These are phyloP conservation scores for Tripterygium wilfordii DNA, from an alignment of 177 flowering plant genomes.

Conservation along the genomic window DNA sequence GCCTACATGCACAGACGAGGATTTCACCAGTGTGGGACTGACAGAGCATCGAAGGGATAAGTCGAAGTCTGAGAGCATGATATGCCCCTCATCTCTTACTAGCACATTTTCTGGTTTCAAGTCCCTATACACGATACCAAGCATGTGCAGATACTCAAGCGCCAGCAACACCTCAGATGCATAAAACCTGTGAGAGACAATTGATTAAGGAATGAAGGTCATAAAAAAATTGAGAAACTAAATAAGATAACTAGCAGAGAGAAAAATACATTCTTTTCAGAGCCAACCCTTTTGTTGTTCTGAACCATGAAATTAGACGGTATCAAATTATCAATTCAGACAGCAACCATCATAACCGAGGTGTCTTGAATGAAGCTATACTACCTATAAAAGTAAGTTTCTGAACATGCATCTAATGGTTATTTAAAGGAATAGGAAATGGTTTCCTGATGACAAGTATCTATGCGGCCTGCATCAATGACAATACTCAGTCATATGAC, in stretches of 20 bases:
- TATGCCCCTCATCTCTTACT: slow-evolving; percentile 78
- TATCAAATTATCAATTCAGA: too few species aligned
- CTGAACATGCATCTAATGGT: too few species aligned
- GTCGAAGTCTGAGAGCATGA: slow-evolving; percentile 81
- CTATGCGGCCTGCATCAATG: too few species aligned
- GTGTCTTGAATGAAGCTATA: too few species aligned
- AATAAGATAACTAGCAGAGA: background rate
- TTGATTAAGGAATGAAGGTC: background rate
- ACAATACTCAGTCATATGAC: too few species aligned
- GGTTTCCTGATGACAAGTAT: too few species aligned
- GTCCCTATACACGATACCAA: slow-evolving; percentile 68
- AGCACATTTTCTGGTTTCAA: slow-evolving; percentile 77
- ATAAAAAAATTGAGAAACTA: background rate
- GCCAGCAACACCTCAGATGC: slow-evolving; percentile 65
- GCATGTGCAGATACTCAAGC: slow-evolving; percentile 74
- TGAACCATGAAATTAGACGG: too few species aligned
- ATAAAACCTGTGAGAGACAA: slow-evolving; percentile 43
- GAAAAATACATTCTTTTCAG: too few species aligned
- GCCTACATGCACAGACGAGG: slow-evolving; percentile 48
- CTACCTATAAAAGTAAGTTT: too few species aligned
- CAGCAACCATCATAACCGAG: too few species aligned
- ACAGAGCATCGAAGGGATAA: slow-evolving; percentile 72
- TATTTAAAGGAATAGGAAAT: too few species aligned
- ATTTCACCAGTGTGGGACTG: slow-evolving; percentile 67
- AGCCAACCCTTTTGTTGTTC: too few species aligned